A percentile compares a stretch with the other conserved stretches of the same genome.
phyloP scores from a whole-genome alignment of 2,329 filamentous ascomycete species.

The Scedosporium dehoogii region DNA sequence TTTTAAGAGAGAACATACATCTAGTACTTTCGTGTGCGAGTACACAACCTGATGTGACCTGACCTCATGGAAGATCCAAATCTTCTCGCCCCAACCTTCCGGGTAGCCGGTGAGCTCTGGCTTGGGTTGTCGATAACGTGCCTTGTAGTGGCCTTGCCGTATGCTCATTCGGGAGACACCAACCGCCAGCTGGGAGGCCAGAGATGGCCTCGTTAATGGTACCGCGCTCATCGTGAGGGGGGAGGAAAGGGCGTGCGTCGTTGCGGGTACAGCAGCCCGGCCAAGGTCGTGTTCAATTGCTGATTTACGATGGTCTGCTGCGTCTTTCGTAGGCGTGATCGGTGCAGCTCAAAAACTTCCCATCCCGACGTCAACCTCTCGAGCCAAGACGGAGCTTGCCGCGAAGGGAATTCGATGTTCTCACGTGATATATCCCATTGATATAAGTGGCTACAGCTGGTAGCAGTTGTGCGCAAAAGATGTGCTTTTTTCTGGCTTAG shows the following conservation, averaged over 20 bases:
- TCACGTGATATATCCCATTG: neutral
- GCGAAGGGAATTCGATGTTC: neutral
- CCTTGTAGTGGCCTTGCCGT: conserved; percentile 24
- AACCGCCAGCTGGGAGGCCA: conserved; percentile 30
- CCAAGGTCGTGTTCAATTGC: neutral
- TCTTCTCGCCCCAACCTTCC: conserved; percentile 43
- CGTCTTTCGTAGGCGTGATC: neutral
- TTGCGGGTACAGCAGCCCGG: neutral
- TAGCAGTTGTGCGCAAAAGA: no score
- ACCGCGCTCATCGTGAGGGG: conserved; percentile 19
- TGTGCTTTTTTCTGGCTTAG: neutral
- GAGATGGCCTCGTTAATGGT: conserved; percentile 17
- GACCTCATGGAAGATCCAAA: conserved; percentile 46
- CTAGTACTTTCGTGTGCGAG: conserved; percentile 33
- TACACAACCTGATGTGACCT: conserved; percentile 41
- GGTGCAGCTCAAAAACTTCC: neutral
- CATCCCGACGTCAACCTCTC: neutral
- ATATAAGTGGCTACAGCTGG: neutral
- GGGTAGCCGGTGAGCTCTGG: conserved; percentile 16
- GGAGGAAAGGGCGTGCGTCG: neutral
- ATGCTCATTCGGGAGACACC: conserved; percentile 29
- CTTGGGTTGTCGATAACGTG: conserved; percentile 12
- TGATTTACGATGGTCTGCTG: neutral
- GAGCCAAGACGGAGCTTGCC: neutral
- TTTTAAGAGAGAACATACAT: conserved; percentile 25